Evolutionary conservation across 208 protist genomes (phyloP).

Genomic region (Leishmania tropica): DNA sequence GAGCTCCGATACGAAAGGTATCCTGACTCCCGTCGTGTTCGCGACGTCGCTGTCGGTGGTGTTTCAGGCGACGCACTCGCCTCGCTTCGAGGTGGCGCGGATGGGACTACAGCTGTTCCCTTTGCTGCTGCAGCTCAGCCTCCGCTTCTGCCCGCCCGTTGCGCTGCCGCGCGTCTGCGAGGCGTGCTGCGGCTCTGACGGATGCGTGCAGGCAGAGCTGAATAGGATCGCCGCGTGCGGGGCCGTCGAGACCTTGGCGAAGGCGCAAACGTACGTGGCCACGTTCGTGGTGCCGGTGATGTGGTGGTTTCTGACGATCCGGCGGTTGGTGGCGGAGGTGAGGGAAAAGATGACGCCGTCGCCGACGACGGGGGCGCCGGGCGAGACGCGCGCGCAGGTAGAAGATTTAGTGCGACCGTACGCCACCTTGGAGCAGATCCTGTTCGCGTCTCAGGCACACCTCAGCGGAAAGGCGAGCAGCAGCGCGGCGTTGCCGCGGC

Average conservation of each 20-base stretch:
- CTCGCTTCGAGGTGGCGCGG: slow-evolving; percentile 67
- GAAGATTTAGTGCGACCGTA: slow-evolving; percentile 27
- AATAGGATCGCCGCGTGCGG: slow-evolving; percentile 14
- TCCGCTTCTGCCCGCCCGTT: slow-evolving; percentile 40
- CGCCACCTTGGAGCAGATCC: slow-evolving; percentile 24
- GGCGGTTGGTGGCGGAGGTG: slow-evolving; percentile 24
- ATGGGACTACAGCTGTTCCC: slow-evolving; percentile 77
- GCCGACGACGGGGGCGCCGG: not conserved
- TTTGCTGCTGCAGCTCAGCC: slow-evolving; percentile 64
- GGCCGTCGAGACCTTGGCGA: slow-evolving; percentile 5
- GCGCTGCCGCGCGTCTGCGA: slow-evolving; percentile 30
- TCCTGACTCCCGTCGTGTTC: slow-evolving; percentile 9
- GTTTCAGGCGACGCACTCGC: slow-evolving; percentile 31
- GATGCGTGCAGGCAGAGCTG: slow-evolving; percentile 32
- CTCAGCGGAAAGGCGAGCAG: not conserved
- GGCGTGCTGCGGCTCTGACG: slow-evolving; percentile 30
- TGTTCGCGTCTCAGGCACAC: slow-evolving; percentile 20
- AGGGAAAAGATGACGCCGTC: not conserved
- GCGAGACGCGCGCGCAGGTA: slow-evolving; percentile 9
- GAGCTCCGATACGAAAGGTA: slow-evolving; percentile 2
- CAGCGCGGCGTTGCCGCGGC: slow-evolving; percentile 3
- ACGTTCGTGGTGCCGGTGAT: slow-evolving; percentile 43
- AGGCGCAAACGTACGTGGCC: slow-evolving; percentile 30
- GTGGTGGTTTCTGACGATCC: slow-evolving; percentile 63
- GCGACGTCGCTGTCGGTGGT: slow-evolving; percentile 24